Evolutionary conservation across 2,329 filamentous ascomycete genomes (phyloP).

Genomic region (Aureobasidium subglaciale): DNA sequence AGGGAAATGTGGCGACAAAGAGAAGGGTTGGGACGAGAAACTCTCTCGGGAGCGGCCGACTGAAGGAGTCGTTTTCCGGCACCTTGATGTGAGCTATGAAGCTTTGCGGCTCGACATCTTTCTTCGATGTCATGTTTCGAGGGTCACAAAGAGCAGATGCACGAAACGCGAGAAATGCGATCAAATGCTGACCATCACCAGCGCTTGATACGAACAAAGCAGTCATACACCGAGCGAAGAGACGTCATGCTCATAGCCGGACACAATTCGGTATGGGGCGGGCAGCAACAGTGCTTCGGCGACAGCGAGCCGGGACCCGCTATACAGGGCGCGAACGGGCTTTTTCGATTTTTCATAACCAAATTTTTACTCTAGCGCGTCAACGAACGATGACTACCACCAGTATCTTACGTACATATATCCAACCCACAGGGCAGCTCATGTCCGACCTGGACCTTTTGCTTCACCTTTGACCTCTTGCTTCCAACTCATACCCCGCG

Average conservation of each 20-base stretch:
- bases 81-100: neutral
- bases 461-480: neutral
- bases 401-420: slow-evolving; percentile 14
- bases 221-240: neutral
- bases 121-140: neutral
- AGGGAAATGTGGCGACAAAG: slow-evolving; percentile 9
- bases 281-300: neutral
- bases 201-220: neutral
- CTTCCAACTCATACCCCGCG: slow-evolving; percentile 4
- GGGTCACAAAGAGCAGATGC: neutral
- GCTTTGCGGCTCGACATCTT: neutral
- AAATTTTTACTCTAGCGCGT: slow-evolving; percentile 14
- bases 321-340: slow-evolving; percentile 8
- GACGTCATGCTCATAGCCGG: neutral
- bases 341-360: slow-evolving; percentile 12
- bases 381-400: slow-evolving; percentile 9
- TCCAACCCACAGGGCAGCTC: slow-evolving; percentile 6
- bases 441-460: slow-evolving; percentile 1
- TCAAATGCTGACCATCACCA: neutral
- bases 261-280: slow-evolving; percentile 2
- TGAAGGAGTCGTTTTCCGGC: neutral
- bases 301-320: slow-evolving; percentile 1
- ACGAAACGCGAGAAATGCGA: neutral
- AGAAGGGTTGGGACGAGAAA: slow-evolving; percentile 5
- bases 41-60: neutral